Conservation (phyloP, 805 yeast genomes). For the Myxozyma neotropica region DNA sequence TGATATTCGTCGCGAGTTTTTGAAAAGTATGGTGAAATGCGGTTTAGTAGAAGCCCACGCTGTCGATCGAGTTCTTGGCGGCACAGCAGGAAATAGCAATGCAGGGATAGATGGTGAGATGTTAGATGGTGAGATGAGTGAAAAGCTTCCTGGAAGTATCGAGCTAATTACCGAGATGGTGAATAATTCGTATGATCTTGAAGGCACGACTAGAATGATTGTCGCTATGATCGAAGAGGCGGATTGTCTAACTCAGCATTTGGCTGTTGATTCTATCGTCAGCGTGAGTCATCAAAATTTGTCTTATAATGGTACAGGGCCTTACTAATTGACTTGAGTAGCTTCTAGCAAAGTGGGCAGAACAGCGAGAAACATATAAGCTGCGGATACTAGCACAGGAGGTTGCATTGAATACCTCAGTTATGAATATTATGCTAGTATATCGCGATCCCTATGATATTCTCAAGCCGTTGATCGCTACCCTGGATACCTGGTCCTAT, state of each 20-base stretch:
- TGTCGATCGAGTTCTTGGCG: slow-evolving; percentile 35
- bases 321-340: slow-evolving; percentile 44
- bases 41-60: slow-evolving; percentile 48
- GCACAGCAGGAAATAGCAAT: slow-evolving; percentile 17
- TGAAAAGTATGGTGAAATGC: slow-evolving; percentile 50
- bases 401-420: slow-evolving; percentile 48
- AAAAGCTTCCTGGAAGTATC: background rate
- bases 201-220: slow-evolving; percentile 34
- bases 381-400: slow-evolving; percentile 57
- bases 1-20: slow-evolving; percentile 56
- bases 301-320: background rate
- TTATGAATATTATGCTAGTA: slow-evolving; percentile 51
- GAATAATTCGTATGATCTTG: slow-evolving; percentile 40
- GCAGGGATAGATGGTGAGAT: background rate
- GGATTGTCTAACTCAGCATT: slow-evolving; percentile 16
- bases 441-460: slow-evolving; percentile 50
- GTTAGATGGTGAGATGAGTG: background rate
- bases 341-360: slow-evolving; percentile 52
- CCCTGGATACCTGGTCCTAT: slow-evolving; percentile 53
- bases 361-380: slow-evolving; percentile 47
- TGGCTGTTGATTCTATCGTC: slow-evolving; percentile 17
- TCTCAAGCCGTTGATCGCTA: slow-evolving; percentile 51
- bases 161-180: background rate
- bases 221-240: slow-evolving; percentile 38
- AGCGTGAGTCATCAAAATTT: slow-evolving; percentile 36